Conservation (phyloP, 2,329 filamentous ascomycete genomes). For the Arthrinium phaeospermum region DNA sequence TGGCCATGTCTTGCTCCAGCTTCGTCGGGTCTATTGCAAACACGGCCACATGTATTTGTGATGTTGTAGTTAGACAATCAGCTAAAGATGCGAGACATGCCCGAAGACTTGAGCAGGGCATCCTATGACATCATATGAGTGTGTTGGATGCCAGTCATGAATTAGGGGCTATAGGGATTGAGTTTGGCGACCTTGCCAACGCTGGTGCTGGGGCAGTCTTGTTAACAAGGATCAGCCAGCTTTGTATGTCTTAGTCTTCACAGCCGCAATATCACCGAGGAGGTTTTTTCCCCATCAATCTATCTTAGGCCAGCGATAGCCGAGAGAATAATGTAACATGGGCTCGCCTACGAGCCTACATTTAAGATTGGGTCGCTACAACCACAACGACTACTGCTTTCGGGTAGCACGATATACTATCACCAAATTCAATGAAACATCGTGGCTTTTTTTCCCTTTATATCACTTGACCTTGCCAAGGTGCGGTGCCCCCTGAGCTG, state of each 20-base stretch:
- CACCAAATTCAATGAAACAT: not conserved
- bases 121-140: not conserved
- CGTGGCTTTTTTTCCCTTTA: not conserved
- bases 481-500: not conserved
- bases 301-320: not conserved
- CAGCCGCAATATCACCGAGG: not conserved
- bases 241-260: not conserved
- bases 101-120: not conserved
- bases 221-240: not conserved
- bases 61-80: not conserved
- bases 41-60: not conserved
- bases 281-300: not conserved
- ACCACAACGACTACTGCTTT: not conserved
- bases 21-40: not conserved
- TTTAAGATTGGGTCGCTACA: not conserved
- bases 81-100: not conserved
- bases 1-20: constrained; percentile 4
- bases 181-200: not conserved
- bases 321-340: not conserved
- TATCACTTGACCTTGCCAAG: not conserved
- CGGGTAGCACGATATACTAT: not conserved
- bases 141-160: not conserved
- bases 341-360: not conserved
- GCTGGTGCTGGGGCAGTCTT: not conserved
- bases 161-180: not conserved